Evolutionary conservation across 805 yeast genomes (phyloP).

Genomic region (Ogataea nakhonphanomensis): DNA sequence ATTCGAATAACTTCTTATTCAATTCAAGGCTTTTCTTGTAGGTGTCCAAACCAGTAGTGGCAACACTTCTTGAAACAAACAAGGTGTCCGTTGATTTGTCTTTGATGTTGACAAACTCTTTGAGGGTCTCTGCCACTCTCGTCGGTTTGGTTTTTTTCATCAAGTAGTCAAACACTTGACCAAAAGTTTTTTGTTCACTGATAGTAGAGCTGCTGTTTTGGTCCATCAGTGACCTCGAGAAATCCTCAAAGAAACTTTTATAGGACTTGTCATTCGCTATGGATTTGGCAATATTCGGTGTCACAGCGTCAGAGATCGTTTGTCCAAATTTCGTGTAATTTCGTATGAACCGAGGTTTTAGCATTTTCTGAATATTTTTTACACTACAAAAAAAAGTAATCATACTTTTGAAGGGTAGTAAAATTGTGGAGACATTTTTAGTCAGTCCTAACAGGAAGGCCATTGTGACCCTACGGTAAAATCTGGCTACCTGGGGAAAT

Average conservation of each 20-base stretch:
- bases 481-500: too few species aligned
- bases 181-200: slow-evolving; percentile 33
- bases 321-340: slow-evolving; percentile 6
- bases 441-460: too few species aligned
- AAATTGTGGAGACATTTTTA: too few species aligned
- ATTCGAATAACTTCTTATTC: slow-evolving; percentile 11
- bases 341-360: slow-evolving; percentile 2
- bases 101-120: slow-evolving; percentile 21
- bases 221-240: slow-evolving; percentile 20
- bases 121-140: slow-evolving; percentile 27
- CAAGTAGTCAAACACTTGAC: slow-evolving; percentile 29
- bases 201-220: slow-evolving; percentile 25
- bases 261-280: slow-evolving; percentile 23
- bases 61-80: background rate
- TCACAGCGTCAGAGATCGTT: slow-evolving; percentile 6
- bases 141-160: slow-evolving; percentile 20
- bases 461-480: too few species aligned
- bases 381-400: background rate
- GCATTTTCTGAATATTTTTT: background rate
- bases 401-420: too few species aligned
- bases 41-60: slow-evolving; percentile 1
- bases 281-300: slow-evolving; percentile 5
- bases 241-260: slow-evolving; percentile 26
- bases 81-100: slow-evolving; percentile 6
- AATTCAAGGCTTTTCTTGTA: slow-evolving; percentile 10